Evolutionary conservation across 495 filamentous ascomycete species (phyloP).

Genomic region (Aspergillus homomorphus): DNA sequence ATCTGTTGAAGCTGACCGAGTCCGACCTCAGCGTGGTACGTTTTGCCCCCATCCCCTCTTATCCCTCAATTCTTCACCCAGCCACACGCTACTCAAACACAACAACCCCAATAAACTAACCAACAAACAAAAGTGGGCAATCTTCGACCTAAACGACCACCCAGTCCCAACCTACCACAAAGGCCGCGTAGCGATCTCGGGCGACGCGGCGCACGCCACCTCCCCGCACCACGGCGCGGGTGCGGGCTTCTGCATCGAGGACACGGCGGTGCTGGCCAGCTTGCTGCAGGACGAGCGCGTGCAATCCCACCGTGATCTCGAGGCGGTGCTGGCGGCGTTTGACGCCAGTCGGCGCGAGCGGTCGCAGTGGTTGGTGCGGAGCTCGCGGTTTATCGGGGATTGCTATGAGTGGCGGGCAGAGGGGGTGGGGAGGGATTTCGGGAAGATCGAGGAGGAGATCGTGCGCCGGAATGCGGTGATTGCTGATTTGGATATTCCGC

Average conservation of each 20-base stretch:
- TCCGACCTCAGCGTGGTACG: constrained; percentile 24
- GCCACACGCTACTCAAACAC: no score
- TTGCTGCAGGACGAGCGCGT: constrained; percentile 30
- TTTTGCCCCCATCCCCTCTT: not conserved
- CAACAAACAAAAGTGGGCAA: constrained; percentile 43
- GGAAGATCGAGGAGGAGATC: constrained; percentile 28
- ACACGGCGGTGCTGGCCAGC: constrained; percentile 44
- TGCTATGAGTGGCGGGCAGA: constrained; percentile 27
- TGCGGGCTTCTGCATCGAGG: constrained; percentile 56
- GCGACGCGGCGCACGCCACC: constrained; percentile 50
- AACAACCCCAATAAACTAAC: constrained; percentile 27
- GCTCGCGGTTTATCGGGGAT: constrained; percentile 31
- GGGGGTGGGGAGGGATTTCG: constrained; percentile 19
- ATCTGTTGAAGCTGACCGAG: constrained; percentile 24
- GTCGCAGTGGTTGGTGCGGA: constrained; percentile 34
- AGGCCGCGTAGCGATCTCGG: constrained; percentile 44
- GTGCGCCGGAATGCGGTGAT: constrained; percentile 25
- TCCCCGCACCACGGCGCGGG: constrained; percentile 53
- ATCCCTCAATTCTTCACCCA: not conserved
- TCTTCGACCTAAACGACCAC: constrained; percentile 53
- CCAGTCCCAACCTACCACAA: constrained; percentile 40
- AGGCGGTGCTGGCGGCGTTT: constrained; percentile 20
- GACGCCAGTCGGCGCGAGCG: constrained; percentile 24
- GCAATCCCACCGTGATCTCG: constrained; percentile 12
- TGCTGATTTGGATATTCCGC: constrained; percentile 19